A percentile compares a stretch with the other conserved stretches of the same genome.
These are phyloP conservation scores for Miamiensis avidus DNA, from an alignment of 169 alveolate species.

Conservation along the genomic window DNA sequence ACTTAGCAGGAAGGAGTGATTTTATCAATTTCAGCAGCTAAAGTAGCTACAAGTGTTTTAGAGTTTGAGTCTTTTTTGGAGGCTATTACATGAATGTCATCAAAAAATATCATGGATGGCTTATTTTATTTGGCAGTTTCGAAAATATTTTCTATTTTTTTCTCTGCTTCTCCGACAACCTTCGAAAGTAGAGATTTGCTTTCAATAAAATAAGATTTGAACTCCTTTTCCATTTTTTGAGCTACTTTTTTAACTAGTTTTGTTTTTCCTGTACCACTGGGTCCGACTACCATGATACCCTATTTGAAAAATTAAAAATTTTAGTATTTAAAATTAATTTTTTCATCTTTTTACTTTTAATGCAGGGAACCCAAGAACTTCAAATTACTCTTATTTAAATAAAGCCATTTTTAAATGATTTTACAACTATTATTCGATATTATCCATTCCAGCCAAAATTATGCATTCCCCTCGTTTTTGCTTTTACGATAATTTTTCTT, in stretches of 20 bases:
- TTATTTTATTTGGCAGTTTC: slow-evolving; percentile 43
- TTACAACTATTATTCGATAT: slow-evolving; percentile 1
- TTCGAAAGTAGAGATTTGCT: slow-evolving; percentile 19
- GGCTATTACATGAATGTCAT: slow-evolving; percentile 92
- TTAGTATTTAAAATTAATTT: slow-evolving; percentile 42
- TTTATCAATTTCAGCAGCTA: slow-evolving; percentile 89
- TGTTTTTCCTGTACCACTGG: slow-evolving; percentile 79
- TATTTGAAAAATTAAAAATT: slow-evolving; percentile 33
- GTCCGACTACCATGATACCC: slow-evolving; percentile 66
- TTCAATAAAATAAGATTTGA: slow-evolving; percentile 31
- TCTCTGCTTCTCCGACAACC: slow-evolving; percentile 30
- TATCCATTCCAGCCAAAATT: slow-evolving; percentile 1
- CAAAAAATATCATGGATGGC: slow-evolving; percentile 85
- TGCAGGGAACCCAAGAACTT: slow-evolving; percentile 10
- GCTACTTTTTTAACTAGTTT: slow-evolving; percentile 48
- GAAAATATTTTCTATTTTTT: slow-evolving; percentile 40
- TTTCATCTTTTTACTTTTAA: slow-evolving; percentile 8
- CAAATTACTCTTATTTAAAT: slow-evolving; percentile 9
- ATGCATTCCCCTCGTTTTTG: neutral
- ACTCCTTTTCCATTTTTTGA: slow-evolving; percentile 31
- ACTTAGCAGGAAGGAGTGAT: slow-evolving; percentile 21
- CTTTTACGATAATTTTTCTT: neutral
- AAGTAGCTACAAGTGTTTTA: slow-evolving; percentile 79
- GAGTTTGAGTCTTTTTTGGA: slow-evolving; percentile 70
- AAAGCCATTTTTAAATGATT: neutral